These are phyloP conservation scores for Aspergillus aculeatinus DNA, from an alignment of 2,329 filamentous ascomycete species.

Conservation along the genomic window DNA sequence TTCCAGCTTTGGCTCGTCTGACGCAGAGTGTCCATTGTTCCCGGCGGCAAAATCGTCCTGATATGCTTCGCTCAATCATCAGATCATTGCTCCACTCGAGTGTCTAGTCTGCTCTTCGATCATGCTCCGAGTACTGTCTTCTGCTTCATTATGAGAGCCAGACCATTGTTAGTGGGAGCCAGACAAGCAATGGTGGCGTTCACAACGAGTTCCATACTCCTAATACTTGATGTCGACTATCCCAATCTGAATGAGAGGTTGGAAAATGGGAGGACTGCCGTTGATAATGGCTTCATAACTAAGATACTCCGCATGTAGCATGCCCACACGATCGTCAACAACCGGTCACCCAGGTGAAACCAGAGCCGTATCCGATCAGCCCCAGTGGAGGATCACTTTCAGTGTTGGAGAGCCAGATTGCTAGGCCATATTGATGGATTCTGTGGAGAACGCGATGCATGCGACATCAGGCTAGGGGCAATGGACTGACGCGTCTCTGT, in stretches of 20 bases:
- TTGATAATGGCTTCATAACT: no score
- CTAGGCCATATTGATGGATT: slow-evolving; percentile 56
- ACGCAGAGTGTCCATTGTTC: slow-evolving; percentile 47
- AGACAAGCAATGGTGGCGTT: slow-evolving; percentile 35
- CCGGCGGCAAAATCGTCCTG: slow-evolving; percentile 53
- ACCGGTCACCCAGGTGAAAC: slow-evolving; percentile 42
- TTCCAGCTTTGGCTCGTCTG: slow-evolving; percentile 17
- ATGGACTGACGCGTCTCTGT: slow-evolving; percentile 58
- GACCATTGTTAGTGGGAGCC: slow-evolving; percentile 8
- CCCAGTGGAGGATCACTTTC: slow-evolving; percentile 50
- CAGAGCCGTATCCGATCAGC: slow-evolving; percentile 50
- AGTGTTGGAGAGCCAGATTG: slow-evolving; percentile 58
- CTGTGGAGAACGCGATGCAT: slow-evolving; percentile 57
- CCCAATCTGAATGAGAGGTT: slow-evolving; percentile 45
- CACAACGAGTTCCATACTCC: slow-evolving; percentile 46
- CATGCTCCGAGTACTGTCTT: slow-evolving; percentile 35
- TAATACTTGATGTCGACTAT: slow-evolving; percentile 41
- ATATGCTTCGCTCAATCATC: slow-evolving; percentile 55
- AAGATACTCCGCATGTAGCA: no score
- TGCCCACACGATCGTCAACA: no score
- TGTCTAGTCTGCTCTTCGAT: slow-evolving; percentile 30
- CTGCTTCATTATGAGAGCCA: slow-evolving; percentile 31
- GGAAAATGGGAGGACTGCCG: slow-evolving; percentile 35
- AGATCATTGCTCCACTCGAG: slow-evolving; percentile 51
- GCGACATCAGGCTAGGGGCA: slow-evolving; percentile 54